phyloP scores from a whole-genome alignment of 2,329 filamentous ascomycete genomes.

The Pleurostoma richardsiae region DNA sequence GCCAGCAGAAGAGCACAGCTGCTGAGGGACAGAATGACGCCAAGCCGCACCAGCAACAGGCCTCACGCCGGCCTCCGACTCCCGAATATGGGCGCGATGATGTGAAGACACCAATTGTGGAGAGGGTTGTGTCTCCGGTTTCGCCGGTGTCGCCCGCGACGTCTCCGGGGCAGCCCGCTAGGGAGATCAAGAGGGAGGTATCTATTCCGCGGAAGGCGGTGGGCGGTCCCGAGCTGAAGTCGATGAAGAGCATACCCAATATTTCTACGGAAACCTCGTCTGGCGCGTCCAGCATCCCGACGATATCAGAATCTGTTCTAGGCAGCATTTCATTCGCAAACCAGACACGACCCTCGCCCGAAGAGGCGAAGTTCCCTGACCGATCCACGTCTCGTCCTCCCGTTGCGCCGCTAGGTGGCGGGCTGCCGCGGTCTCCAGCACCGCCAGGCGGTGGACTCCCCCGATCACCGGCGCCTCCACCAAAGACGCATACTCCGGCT shows the following conservation, averaged over 20 bases:
- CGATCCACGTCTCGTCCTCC: slow-evolving; percentile 2
- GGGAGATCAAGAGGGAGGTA: too few relatives aligned
- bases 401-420: not conserved
- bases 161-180: slow-evolving; percentile 13
- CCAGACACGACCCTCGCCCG: too few relatives aligned
- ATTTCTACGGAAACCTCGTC: too few relatives aligned
- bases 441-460: not conserved
- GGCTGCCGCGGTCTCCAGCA: not conserved
- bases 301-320: too few relatives aligned
- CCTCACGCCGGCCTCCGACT: slow-evolving; percentile 35
- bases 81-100: slow-evolving; percentile 43
- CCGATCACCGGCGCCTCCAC: not conserved
- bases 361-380: too few relatives aligned
- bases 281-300: too few relatives aligned
- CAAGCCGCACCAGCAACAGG: slow-evolving; percentile 2
- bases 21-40: not conserved
- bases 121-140: slow-evolving; percentile 32
- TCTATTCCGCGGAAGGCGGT: too few relatives aligned
- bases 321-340: too few relatives aligned
- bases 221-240: too few relatives aligned
- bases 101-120: slow-evolving; percentile 26
- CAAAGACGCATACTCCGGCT: not conserved
- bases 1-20: not conserved
- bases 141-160: slow-evolving; percentile 41
- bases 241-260: too few relatives aligned